These are phyloP conservation scores for Wickerhamiella kurtzmanii DNA, from an alignment of 805 yeast genomes.

Conservation along the genomic window DNA sequence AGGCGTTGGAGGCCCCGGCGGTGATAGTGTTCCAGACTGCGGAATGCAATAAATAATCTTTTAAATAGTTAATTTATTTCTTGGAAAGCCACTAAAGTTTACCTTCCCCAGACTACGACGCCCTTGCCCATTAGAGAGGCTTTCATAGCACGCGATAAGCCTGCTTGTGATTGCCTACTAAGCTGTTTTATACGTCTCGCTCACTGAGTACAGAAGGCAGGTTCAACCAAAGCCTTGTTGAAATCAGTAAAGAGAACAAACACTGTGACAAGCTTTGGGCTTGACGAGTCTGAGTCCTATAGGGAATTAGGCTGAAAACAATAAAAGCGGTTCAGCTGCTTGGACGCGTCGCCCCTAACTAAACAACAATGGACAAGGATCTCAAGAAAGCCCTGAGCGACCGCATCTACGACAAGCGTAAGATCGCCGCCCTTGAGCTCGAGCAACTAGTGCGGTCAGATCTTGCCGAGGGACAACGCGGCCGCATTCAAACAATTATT, in stretches of 20 bases:
- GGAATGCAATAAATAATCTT: background rate
- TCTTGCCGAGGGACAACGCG: slow-evolving; percentile 44
- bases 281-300: background rate
- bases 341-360: too few species aligned
- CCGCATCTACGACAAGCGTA: slow-evolving; percentile 63
- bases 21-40: background rate
- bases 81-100: background rate
- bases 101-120: background rate
- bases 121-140: background rate
- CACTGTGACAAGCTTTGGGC: background rate
- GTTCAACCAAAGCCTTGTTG: background rate
- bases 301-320: background rate
- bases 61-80: too few species aligned
- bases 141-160: background rate
- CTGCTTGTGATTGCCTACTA: background rate
- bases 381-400: slow-evolving; percentile 58
- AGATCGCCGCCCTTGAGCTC: slow-evolving; percentile 49
- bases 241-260: background rate
- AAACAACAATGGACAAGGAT: slow-evolving; percentile 42
- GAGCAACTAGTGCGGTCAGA: slow-evolving; percentile 68
- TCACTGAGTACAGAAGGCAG: too few species aligned
- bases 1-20: background rate
- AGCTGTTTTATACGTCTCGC: too few species aligned
- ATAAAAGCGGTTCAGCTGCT: too few species aligned
- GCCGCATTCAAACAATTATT: slow-evolving; percentile 46